These are phyloP conservation scores for Amaranthus tricolor DNA, from an alignment of 179 eudicot species.

Conservation along the genomic window DNA sequence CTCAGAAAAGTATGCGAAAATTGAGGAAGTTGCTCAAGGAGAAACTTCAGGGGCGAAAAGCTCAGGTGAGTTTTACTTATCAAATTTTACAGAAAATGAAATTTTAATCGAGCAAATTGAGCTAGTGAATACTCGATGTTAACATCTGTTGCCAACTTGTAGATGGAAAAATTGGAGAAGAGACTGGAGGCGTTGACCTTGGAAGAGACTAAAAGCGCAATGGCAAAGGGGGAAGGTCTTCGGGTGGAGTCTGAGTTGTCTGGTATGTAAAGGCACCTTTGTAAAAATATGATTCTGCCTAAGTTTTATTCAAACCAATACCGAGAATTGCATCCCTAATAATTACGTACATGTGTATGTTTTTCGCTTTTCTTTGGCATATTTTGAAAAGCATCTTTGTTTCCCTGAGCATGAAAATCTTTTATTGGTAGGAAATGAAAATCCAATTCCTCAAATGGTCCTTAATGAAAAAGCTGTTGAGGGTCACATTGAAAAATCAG, in stretches of 20 bases:
- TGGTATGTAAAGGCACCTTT: not conserved
- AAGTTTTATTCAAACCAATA: too few species aligned
- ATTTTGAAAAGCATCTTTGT: not conserved
- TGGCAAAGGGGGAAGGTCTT: slow-evolving; percentile 8
- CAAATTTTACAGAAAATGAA: too few species aligned
- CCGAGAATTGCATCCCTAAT: too few species aligned
- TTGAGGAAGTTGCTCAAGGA: slow-evolving; percentile 30
- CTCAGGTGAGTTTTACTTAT: not conserved
- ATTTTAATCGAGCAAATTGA: too few species aligned
- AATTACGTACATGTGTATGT: too few species aligned
- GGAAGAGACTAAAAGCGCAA: slow-evolving; percentile 19
- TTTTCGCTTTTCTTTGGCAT: not conserved
- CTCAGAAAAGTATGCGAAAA: slow-evolving; percentile 23
- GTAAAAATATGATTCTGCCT: too few species aligned
- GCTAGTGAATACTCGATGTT: not conserved
- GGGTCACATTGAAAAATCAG: not conserved
- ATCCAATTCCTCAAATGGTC: not conserved
- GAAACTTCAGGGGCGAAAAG: slow-evolving; percentile 2
- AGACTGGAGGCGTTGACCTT: slow-evolving; percentile 24
- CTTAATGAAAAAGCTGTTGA: not conserved
- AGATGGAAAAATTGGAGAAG: slow-evolving; percentile 18
- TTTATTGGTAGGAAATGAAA: not conserved
- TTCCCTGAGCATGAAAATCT: not conserved
- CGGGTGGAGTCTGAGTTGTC: not conserved
- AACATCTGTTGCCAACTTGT: not conserved